These are phyloP conservation scores for Pseudopyricularia javanii DNA, from an alignment of 2,329 filamentous ascomycete genomes.

Conservation along the genomic window DNA sequence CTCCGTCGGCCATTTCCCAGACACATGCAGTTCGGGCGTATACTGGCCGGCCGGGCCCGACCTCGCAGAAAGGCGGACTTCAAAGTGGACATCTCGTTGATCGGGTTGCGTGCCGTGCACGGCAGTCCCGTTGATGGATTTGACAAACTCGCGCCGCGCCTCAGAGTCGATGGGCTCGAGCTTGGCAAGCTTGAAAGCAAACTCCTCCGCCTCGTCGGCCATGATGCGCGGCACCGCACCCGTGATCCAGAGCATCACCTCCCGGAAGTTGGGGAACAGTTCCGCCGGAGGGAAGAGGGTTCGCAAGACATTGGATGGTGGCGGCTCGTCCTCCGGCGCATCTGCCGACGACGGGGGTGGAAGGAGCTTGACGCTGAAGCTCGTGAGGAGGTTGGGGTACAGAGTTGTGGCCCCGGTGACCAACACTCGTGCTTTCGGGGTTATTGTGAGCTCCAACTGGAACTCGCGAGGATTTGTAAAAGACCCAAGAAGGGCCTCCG, in stretches of 20 bases:
- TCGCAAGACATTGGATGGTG: not conserved
- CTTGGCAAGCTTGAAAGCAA: slow-evolving; percentile 7
- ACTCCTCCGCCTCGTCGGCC: slow-evolving; percentile 17
- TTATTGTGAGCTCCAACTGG: slow-evolving; percentile 30
- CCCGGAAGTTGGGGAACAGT: slow-evolving; percentile 28
- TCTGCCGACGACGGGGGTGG: slow-evolving; percentile 24
- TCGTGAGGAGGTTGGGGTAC: slow-evolving; percentile 29
- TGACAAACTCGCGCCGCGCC: slow-evolving; percentile 2
- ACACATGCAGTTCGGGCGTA: not conserved
- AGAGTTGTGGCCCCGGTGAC: slow-evolving; percentile 32
- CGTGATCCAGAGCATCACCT: slow-evolving; percentile 32
- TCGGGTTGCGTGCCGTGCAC: not conserved
- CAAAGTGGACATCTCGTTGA: not conserved
- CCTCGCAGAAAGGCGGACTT: not conserved
- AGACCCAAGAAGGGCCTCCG: slow-evolving; percentile 30
- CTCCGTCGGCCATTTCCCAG: not conserved
- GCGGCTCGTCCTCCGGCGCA: slow-evolving; percentile 5
- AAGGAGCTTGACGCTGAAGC: slow-evolving; percentile 27
- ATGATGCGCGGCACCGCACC: slow-evolving; percentile 28
- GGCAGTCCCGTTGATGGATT: slow-evolving; percentile 1
- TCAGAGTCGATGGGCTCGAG: slow-evolving; percentile 7
- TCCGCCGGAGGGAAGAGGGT: slow-evolving; percentile 11
- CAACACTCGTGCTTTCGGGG: slow-evolving; percentile 26
- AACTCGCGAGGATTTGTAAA: slow-evolving; percentile 28
- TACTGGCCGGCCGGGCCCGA: not conserved